phyloP scores from a whole-genome alignment of 1,139 yeast species.

The Suhomyces choctaworum region DNA sequence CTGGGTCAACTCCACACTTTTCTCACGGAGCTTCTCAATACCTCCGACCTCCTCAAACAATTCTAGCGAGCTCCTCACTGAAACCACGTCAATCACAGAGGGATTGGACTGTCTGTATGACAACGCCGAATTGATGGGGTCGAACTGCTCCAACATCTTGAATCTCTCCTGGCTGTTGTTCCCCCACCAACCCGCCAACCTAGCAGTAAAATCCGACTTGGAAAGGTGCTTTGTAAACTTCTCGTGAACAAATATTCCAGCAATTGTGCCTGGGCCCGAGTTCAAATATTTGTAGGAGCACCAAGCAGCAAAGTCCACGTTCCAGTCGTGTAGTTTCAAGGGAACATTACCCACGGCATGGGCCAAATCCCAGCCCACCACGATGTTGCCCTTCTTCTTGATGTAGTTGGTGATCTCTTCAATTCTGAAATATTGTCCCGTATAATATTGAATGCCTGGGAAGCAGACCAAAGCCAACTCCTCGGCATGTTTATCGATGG shows the following conservation, averaged over 20 bases:
- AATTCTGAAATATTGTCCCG: slow-evolving; percentile 86
- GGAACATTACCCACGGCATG: slow-evolving; percentile 92
- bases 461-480: slow-evolving; percentile 73
- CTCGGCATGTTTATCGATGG: slow-evolving; percentile 59
- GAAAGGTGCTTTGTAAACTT: slow-evolving; percentile 38
- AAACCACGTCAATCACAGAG: slow-evolving; percentile 77
- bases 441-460: slow-evolving; percentile 88
- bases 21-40: slow-evolving; percentile 51
- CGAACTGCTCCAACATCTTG: slow-evolving; percentile 75
- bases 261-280: slow-evolving; percentile 91
- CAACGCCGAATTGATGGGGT: slow-evolving; percentile 78
- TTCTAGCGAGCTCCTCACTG: slow-evolving; percentile 66
- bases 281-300: slow-evolving; percentile 90
- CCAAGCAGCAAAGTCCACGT: slow-evolving; percentile 92
- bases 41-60: slow-evolving; percentile 67
- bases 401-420: slow-evolving; percentile 62
- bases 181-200: slow-evolving; percentile 99
- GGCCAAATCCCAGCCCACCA: slow-evolving; percentile 94
- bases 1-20: slow-evolving; percentile 59
- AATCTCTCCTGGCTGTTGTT: slow-evolving; percentile 70
- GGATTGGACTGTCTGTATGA: slow-evolving; percentile 95
- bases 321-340: slow-evolving; percentile 77
- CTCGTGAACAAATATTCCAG: slow-evolving; percentile 76
- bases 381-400: slow-evolving; percentile 45
- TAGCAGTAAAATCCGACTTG: slow-evolving; percentile 46